Conservation (phyloP, 306 rosid species). For the Lagenaria siceraria region DNA sequence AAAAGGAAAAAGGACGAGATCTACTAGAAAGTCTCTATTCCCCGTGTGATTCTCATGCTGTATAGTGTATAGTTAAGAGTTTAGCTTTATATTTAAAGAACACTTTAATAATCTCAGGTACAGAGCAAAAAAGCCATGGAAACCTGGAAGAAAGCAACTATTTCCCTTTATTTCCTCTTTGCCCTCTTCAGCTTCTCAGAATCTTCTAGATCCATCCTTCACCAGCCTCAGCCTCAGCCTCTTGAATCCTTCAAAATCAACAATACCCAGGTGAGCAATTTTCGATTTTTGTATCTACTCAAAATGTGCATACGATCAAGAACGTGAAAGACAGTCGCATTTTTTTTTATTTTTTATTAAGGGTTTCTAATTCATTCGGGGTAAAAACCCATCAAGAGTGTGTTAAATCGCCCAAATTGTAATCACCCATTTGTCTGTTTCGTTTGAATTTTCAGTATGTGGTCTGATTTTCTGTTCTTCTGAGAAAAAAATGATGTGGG, state of each 20-base stretch:
- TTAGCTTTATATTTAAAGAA: background rate
- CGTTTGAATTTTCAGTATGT: background rate
- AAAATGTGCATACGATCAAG: background rate
- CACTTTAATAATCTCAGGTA: background rate
- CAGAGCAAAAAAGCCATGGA: background rate
- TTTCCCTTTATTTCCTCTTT: conserved; percentile 18
- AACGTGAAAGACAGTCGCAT: background rate
- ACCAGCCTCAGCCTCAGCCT: conserved; percentile 28
- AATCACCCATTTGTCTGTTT: background rate
- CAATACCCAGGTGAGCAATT: conserved; percentile 22
- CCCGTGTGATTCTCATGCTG: background rate
- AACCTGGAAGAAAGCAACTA: background rate
- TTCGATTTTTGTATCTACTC: background rate
- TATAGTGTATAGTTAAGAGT: background rate
- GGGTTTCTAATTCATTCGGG: background rate
- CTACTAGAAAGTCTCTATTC: background rate
- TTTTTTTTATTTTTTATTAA: background rate
- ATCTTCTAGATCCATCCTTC: conserved; percentile 20
- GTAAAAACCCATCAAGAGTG: background rate
- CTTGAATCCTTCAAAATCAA: conserved; percentile 26
- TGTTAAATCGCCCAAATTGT: background rate
- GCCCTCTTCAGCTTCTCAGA: conserved; percentile 17
- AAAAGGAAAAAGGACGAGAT: background rate
- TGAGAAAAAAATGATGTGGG: background rate
- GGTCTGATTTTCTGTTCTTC: background rate